These are phyloP conservation scores for Arctium minus DNA, from an alignment of 129 eudicot species.

Conservation along the genomic window DNA sequence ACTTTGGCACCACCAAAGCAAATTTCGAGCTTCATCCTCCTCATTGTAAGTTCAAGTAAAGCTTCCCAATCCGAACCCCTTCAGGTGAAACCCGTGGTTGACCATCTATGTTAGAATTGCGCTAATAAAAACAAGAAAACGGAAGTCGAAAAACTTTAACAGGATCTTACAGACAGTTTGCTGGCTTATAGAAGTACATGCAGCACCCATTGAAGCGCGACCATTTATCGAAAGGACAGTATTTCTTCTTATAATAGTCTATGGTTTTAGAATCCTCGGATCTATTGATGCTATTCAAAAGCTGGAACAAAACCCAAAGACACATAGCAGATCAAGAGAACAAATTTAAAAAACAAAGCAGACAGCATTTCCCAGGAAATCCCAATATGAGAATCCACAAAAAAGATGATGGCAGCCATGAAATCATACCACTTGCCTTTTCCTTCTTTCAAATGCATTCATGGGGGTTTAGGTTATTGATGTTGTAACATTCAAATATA, in stretches of 20 bases:
- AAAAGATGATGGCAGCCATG: not conserved
- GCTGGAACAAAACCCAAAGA: slow-evolving; percentile 36
- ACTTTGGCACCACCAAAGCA: slow-evolving; percentile 72
- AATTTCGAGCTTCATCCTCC: slow-evolving; percentile 81
- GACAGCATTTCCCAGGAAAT: not conserved
- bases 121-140: not conserved
- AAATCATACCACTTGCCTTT: not conserved
- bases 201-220: slow-evolving; percentile 67
- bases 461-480: not conserved
- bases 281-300: slow-evolving; percentile 50
- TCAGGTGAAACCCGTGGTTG: slow-evolving; percentile 12
- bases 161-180: slow-evolving; percentile 36
- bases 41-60: slow-evolving; percentile 55
- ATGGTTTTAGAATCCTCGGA: slow-evolving; percentile 52
- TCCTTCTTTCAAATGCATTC: not conserved
- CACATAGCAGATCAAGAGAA: not conserved
- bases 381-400: not conserved
- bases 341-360: not conserved
- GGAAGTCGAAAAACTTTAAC: not conserved
- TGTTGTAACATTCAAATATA: not conserved
- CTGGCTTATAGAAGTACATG: slow-evolving; percentile 64
- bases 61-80: slow-evolving; percentile 51
- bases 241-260: slow-evolving; percentile 72
- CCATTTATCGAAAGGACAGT: slow-evolving; percentile 83
- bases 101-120: not conserved